A percentile compares a stretch with the other conserved stretches of the same genome.
These are phyloP conservation scores for Articulospora tetracladia DNA, from an alignment of 495 filamentous ascomycete species.

Conservation along the genomic window DNA sequence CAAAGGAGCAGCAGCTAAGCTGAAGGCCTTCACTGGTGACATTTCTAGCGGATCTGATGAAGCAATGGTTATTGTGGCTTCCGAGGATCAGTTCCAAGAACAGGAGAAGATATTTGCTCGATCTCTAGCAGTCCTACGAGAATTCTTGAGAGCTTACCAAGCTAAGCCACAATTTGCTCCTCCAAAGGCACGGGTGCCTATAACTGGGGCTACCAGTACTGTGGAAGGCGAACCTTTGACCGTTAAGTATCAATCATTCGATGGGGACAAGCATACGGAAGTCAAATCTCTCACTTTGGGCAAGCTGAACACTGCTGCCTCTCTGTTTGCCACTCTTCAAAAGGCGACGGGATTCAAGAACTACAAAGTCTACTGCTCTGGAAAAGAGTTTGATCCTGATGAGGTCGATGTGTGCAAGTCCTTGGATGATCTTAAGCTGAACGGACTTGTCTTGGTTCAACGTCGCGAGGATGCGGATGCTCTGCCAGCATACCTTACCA, in stretches of 20 bases:
- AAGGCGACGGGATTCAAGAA: slow-evolving; percentile 68
- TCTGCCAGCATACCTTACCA: slow-evolving; percentile 29
- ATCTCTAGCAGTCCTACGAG: slow-evolving; percentile 50
- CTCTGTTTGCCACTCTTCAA: slow-evolving; percentile 59
- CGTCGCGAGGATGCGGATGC: slow-evolving; percentile 33
- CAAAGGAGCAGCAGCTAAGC: slow-evolving; percentile 56
- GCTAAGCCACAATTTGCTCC: slow-evolving; percentile 42
- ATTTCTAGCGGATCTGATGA: slow-evolving; percentile 42
- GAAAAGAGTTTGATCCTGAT: slow-evolving; percentile 42
- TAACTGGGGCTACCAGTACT: slow-evolving; percentile 31
- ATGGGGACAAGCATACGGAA: slow-evolving; percentile 50
- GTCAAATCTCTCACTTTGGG: slow-evolving; percentile 59
- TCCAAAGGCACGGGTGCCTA: slow-evolving; percentile 38
- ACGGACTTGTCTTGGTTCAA: slow-evolving; percentile 59
- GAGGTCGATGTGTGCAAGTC: slow-evolving; percentile 46
- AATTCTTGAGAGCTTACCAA: slow-evolving; percentile 45
- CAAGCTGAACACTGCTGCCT: slow-evolving; percentile 63
- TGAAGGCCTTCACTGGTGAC: slow-evolving; percentile 42
- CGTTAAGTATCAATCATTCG: slow-evolving; percentile 71
- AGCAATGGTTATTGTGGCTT: slow-evolving; percentile 43
- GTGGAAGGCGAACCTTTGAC: slow-evolving; percentile 56
- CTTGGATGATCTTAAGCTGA: slow-evolving; percentile 54
- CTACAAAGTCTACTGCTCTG: slow-evolving; percentile 52
- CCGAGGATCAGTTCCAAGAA: slow-evolving; percentile 29
- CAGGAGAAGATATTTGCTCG: slow-evolving; percentile 63